A percentile compares a stretch with the other conserved stretches of the same genome.
phyloP scores from a whole-genome alignment of 345 rosid genomes.

The Litchi chinensis region DNA sequence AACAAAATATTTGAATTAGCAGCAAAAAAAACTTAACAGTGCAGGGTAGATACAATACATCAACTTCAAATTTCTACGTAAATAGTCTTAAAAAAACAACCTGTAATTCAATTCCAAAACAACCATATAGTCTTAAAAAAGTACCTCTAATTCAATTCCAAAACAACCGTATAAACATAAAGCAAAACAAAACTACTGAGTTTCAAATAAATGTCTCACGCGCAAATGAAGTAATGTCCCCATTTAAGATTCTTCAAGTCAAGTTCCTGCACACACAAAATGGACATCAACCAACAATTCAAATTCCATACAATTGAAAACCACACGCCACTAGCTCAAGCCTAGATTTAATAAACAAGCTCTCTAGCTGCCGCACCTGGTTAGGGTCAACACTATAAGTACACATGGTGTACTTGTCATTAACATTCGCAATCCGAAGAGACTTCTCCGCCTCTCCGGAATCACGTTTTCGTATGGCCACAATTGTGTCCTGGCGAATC shows the following conservation, averaged over 20 bases:
- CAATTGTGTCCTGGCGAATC: constrained; percentile 89
- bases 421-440: constrained; percentile 75
- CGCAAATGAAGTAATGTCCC: constrained; percentile 97
- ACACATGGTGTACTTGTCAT: constrained; percentile 68
- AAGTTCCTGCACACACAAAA: constrained; percentile 59
- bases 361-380: constrained; percentile 50
- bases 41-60: background rate
- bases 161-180: background rate
- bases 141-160: too few relatives aligned
- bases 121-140: background rate
- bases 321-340: background rate
- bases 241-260: constrained; percentile 90
- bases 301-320: background rate
- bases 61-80: too few relatives aligned
- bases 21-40: background rate
- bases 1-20: background rate
- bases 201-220: constrained; percentile 46
- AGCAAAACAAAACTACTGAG: background rate
- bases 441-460: constrained; percentile 46
- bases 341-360: background rate
- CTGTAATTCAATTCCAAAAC: background rate
- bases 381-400: constrained; percentile 81
- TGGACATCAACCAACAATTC: background rate
- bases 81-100: too few relatives aligned
- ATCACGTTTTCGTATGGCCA: constrained; percentile 68